Percentiles rank a stretch among this genome's conserved stretches.
Evolutionary conservation across 495 filamentous ascomycete genomes (phyloP).

Genomic region (Hyaloscypha variabilis): DNA sequence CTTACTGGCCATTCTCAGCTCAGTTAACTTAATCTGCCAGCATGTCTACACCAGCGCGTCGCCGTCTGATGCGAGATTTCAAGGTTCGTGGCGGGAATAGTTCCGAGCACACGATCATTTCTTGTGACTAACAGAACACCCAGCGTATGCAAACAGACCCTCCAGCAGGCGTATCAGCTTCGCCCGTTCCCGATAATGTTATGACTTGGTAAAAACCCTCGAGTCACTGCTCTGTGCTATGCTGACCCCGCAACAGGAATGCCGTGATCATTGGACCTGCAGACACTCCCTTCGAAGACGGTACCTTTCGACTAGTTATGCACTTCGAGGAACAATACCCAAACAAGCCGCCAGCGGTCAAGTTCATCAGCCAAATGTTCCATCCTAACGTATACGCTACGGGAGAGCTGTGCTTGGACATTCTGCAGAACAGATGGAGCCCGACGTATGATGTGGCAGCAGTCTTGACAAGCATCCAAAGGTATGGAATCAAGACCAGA

Average conservation of each 20-base stretch:
- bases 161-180: slow-evolving; percentile 94
- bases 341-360: slow-evolving; percentile 96
- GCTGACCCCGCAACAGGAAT: slow-evolving; percentile 66
- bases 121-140: slow-evolving; percentile 15
- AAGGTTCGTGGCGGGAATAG: slow-evolving; percentile 64
- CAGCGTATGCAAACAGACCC: slow-evolving; percentile 99
- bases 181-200: slow-evolving; percentile 96
- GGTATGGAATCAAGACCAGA: slow-evolving; percentile 51
- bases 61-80: slow-evolving; percentile 97
- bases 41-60: slow-evolving; percentile 94
- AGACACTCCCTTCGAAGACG: slow-evolving; percentile 98
- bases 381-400: slow-evolving; percentile 98
- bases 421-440: slow-evolving; percentile 97
- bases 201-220: slow-evolving; percentile 83
- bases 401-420: slow-evolving; percentile 95
- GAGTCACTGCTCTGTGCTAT: slow-evolving; percentile 17
- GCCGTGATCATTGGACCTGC: slow-evolving; percentile 98
- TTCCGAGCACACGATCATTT: slow-evolving; percentile 23
- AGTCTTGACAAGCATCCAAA: slow-evolving; percentile 96
- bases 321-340: slow-evolving; percentile 99
- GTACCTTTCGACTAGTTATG: slow-evolving; percentile 97
- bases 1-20: background rate
- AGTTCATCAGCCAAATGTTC: slow-evolving; percentile 99
- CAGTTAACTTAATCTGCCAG: slow-evolving; percentile 22
- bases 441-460: slow-evolving; percentile 98